phyloP scores from a whole-genome alignment of 345 rosid genomes.

The Erodium maritimum region DNA sequence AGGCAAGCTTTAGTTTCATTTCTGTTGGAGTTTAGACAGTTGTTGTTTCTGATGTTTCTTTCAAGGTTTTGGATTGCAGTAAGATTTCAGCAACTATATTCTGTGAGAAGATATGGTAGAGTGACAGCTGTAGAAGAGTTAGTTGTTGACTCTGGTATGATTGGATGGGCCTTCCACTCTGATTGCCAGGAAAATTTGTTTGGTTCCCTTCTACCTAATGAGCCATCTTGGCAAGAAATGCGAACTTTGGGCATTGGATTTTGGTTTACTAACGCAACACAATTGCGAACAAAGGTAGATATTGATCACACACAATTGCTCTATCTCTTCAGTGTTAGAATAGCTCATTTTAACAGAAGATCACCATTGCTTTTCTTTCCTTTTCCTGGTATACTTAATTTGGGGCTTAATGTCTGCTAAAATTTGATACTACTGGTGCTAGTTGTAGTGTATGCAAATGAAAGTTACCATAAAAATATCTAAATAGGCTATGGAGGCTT shows the following conservation, averaged over 20 bases:
- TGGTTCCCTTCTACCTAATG: conserved; percentile 49
- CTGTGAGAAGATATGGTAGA: conserved; percentile 45
- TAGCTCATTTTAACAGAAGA: not conserved
- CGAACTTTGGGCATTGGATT: conserved; percentile 72
- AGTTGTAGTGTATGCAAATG: not conserved
- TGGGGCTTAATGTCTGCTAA: conserved; percentile 5
- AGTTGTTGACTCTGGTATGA: conserved; percentile 47
- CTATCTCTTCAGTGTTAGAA: not conserved
- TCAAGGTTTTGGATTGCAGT: conserved; percentile 79
- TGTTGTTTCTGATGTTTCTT: conserved; percentile 10
- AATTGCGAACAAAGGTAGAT: conserved; percentile 65
- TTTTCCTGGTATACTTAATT: not conserved
- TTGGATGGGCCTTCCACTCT: conserved; percentile 89
- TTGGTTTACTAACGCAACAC: conserved; percentile 63
- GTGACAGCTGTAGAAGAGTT: conserved; percentile 49
- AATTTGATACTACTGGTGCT: not conserved
- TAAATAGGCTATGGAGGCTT: not conserved
- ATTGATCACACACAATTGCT: not conserved
- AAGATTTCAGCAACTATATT: conserved; percentile 56
- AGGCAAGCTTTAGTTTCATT: not conserved
- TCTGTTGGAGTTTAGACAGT: not conserved
- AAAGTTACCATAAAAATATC: too few species aligned
- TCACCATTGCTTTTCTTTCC: not conserved
- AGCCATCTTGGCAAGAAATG: conserved; percentile 83
- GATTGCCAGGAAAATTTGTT: conserved; percentile 75